Conservation (phyloP, 805 yeast genomes). For the Wickerhamomyces bisporus region DNA sequence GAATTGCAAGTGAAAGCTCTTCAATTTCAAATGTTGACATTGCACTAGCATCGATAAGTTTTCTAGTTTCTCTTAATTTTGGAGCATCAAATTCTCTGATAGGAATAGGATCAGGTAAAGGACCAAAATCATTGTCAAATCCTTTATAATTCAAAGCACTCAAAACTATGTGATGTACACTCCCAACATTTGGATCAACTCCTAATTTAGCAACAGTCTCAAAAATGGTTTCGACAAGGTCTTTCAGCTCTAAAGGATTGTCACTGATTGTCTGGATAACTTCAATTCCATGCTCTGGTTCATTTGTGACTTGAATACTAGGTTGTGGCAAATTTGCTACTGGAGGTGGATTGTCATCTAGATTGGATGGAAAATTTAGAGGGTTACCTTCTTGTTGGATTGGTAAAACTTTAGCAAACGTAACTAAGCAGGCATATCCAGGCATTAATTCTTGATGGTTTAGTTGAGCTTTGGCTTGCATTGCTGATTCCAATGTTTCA, state of each 20-base stretch:
- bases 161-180: conserved; percentile 39
- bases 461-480: conserved; percentile 69
- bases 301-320: conserved; percentile 6
- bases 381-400: conserved; percentile 12
- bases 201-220: conserved; percentile 28
- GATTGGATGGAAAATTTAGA: background rate
- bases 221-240: conserved; percentile 25
- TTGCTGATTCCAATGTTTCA: conserved; percentile 65
- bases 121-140: conserved; percentile 55
- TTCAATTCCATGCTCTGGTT: conserved; percentile 4
- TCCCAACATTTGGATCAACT: conserved; percentile 24
- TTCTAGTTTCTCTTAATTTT: conserved; percentile 79
- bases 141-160: conserved; percentile 40
- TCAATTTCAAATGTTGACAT: conserved; percentile 64
- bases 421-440: conserved; percentile 69
- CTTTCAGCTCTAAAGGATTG: conserved; percentile 19
- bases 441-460: conserved; percentile 81
- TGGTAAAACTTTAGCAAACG: conserved; percentile 71
- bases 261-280: conserved; percentile 12
- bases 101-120: conserved; percentile 68
- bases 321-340: conserved; percentile 8
- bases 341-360: background rate
- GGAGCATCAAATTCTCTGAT: conserved; percentile 83
- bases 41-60: conserved; percentile 53
- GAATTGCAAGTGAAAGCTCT: conserved; percentile 75